phyloP scores from a whole-genome alignment of 352 stramenopile species.

The Globisporangium solare region DNA sequence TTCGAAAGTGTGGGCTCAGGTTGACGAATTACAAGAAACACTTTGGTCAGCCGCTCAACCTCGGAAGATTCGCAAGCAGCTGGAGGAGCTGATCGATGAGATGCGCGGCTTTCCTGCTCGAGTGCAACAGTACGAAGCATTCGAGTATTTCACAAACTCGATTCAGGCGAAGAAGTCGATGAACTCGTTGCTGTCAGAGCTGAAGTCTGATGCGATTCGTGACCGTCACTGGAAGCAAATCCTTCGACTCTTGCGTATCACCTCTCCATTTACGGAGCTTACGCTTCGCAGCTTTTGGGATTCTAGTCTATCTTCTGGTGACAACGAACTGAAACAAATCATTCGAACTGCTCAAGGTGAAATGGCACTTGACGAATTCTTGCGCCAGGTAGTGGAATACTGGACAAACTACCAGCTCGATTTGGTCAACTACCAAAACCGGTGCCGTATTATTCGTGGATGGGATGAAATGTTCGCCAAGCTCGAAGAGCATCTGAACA shows the following conservation, averaged over 20 bases:
- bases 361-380: constrained; percentile 99
- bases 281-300: constrained; percentile 98
- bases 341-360: constrained; percentile 98
- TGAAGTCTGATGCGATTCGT: constrained; percentile 98
- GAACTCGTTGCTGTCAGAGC: constrained; percentile 93
- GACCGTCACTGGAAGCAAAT: constrained; percentile 99
- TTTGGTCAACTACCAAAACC: constrained; percentile 91
- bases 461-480: constrained; percentile 99
- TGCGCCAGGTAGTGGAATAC: constrained; percentile 92
- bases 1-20: constrained; percentile 75
- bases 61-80: constrained; percentile 93
- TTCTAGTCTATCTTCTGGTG: constrained; percentile 86
- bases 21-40: constrained; percentile 93
- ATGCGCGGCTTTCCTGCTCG: constrained; percentile 94
- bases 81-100: constrained; percentile 97
- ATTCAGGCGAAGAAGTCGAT: constrained; percentile 93
- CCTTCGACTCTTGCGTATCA: constrained; percentile 92
- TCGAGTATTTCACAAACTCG: constrained; percentile 91
- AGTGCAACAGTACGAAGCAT: constrained; percentile 98
- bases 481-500: constrained; percentile 99
- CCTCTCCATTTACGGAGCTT: constrained; percentile 91
- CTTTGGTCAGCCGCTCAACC: constrained; percentile 93
- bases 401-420: constrained; percentile 91
- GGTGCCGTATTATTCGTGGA: constrained; percentile 96
- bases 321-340: constrained; percentile 96